phyloP scores from a whole-genome alignment of 371 early-diverging fungal genomes.

The Mortierella sp. region DNA sequence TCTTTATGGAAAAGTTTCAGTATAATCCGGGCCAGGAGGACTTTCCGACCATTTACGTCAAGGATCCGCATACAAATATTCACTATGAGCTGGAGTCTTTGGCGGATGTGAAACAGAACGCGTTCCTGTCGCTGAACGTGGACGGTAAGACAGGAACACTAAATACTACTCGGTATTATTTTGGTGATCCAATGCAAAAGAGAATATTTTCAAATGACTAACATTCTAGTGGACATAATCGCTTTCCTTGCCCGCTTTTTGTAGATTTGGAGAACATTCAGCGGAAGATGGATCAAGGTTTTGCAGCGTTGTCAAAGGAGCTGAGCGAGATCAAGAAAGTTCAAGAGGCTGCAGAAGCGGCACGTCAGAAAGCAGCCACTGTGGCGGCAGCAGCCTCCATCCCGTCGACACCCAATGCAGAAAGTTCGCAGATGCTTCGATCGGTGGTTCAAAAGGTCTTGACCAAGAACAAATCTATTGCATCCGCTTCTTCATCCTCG shows the following conservation, averaged over 20 bases:
- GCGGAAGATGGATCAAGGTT: constrained; percentile 57
- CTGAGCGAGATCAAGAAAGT: constrained; percentile 55
- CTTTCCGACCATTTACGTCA: constrained; percentile 77
- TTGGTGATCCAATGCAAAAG: too few relatives aligned
- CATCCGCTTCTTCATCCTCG: neutral
- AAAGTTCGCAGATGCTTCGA: constrained; percentile 31
- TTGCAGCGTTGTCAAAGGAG: constrained; percentile 55
- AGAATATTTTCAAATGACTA: too few relatives aligned
- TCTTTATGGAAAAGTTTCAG: constrained; percentile 73
- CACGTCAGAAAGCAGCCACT: constrained; percentile 43
- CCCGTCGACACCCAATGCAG: constrained; percentile 15
- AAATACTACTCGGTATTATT: neutral
- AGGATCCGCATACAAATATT: constrained; percentile 66
- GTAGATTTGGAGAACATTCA: constrained; percentile 53
- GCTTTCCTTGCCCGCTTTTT: neutral
- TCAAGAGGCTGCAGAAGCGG: constrained; percentile 32
- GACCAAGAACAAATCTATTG: constrained; percentile 30
- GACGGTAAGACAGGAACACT: constrained; percentile 59
- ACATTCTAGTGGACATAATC: too few relatives aligned
- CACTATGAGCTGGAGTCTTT: constrained; percentile 79
- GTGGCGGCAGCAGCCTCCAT: constrained; percentile 11
- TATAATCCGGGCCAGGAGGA: constrained; percentile 71
- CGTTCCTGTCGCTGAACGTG: constrained; percentile 74
- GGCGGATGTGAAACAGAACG: constrained; percentile 67
- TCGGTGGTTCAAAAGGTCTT: constrained; percentile 47